Evolutionary conservation across 495 filamentous ascomycete species (phyloP).

Genomic region (Venustampulla echinocandica): DNA sequence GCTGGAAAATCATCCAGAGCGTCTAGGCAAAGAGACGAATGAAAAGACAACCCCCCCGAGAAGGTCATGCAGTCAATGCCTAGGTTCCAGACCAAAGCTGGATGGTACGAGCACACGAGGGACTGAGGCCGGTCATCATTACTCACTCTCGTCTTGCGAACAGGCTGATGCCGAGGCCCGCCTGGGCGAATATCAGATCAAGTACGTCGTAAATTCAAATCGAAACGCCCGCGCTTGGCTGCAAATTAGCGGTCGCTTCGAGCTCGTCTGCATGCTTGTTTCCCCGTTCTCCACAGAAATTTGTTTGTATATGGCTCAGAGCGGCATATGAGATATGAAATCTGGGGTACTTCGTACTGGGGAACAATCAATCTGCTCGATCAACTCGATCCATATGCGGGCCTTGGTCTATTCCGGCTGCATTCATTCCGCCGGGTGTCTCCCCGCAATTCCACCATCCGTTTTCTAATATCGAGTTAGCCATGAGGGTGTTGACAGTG

Average conservation of each 20-base stretch:
- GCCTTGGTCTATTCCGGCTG: constrained; percentile 14
- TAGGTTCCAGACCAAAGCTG: no score
- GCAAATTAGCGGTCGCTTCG: background rate
- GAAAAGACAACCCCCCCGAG: no score
- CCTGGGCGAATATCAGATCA: background rate
- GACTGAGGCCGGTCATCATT: no score
- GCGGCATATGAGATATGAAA: constrained; percentile 1
- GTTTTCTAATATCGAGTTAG: background rate
- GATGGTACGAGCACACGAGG: background rate
- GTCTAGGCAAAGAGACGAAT: no score
- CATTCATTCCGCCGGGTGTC: constrained; percentile 17
- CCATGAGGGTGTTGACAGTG: background rate
- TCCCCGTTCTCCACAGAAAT: constrained; percentile 1
- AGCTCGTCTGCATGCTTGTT: constrained; percentile 1
- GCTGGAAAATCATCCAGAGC: no score
- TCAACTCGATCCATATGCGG: constrained; percentile 5
- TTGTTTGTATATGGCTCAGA: background rate
- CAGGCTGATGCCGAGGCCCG: background rate
- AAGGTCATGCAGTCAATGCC: no score
- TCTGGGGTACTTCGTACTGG: background rate
- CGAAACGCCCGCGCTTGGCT: background rate
- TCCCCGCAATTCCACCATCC: constrained; percentile 21
- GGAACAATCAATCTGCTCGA: constrained; percentile 1
- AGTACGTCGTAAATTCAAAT: background rate
- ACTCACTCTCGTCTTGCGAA: background rate